Conservation (phyloP, 306 rosid genomes). For the Medicago lupulina region DNA sequence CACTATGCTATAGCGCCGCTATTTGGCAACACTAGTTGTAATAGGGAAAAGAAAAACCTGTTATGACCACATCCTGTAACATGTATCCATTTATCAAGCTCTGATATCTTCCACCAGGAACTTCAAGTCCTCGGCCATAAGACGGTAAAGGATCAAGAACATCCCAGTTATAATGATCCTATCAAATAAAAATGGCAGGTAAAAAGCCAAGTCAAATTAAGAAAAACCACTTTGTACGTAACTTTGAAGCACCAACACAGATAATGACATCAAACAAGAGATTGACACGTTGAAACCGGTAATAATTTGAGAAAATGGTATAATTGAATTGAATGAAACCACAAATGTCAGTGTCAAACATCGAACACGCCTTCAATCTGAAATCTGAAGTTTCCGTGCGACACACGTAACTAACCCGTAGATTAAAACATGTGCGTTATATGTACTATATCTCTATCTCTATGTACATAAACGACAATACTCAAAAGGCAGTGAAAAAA, state of each 20-base stretch:
- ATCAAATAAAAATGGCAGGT: slow-evolving; percentile 37
- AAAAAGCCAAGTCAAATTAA: not conserved
- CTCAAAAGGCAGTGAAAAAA: slow-evolving; percentile 18
- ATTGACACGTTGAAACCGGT: not conserved
- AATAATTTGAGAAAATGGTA: not conserved
- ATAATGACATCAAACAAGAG: not conserved
- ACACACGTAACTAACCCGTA: not conserved
- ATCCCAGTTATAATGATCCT: slow-evolving; percentile 80
- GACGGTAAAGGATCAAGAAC: slow-evolving; percentile 86
- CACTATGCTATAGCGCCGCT: not conserved
- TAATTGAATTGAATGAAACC: not conserved
- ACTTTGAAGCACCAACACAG: not conserved
- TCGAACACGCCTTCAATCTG: not conserved
- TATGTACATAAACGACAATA: not conserved
- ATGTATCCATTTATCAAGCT: slow-evolving; percentile 90
- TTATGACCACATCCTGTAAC: slow-evolving; percentile 81
- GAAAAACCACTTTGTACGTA: not conserved
- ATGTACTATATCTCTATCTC: not conserved
- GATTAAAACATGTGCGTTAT: not conserved
- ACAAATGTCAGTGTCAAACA: not conserved
- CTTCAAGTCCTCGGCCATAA: slow-evolving; percentile 91
- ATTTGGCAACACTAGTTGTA: not conserved
- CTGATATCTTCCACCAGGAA: slow-evolving; percentile 80
- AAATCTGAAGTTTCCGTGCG: not conserved
- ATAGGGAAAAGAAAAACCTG: slow-evolving; percentile 61